Conservation (phyloP, 192 early-diverging fungal species). For the Lunasporangiospora selenospora region DNA sequence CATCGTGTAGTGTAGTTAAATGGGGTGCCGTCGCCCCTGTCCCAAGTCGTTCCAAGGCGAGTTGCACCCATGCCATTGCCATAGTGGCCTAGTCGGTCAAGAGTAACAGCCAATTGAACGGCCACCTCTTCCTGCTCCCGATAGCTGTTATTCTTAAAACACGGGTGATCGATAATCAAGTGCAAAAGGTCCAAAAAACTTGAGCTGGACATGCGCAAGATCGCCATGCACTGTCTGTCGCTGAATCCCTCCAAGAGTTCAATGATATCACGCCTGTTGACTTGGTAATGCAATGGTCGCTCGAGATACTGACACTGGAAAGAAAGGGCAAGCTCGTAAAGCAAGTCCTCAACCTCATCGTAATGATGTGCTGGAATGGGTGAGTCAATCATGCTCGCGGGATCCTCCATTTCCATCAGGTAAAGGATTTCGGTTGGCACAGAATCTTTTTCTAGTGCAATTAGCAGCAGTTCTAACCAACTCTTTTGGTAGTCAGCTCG, state of each 20-base stretch:
- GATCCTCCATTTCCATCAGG: too few species aligned
- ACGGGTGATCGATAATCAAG: background rate
- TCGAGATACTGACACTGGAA: background rate
- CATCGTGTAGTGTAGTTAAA: background rate
- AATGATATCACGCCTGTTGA: background rate
- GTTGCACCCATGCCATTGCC: background rate
- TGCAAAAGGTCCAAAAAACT: background rate
- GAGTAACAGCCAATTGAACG: constrained; percentile 6
- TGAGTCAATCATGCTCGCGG: too few species aligned
- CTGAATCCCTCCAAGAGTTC: background rate
- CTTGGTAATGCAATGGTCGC: background rate
- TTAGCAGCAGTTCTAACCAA: too few species aligned
- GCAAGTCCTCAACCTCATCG: too few species aligned
- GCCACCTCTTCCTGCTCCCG: constrained; percentile 1
- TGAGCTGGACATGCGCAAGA: background rate
- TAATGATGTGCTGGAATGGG: too few species aligned
- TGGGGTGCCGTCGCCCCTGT: background rate
- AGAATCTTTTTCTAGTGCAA: too few species aligned
- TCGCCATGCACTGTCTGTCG: background rate
- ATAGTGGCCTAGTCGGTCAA: constrained; percentile 8
- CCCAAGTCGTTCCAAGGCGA: background rate
- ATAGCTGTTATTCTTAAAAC: background rate
- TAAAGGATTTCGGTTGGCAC: too few species aligned
- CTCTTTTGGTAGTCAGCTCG: too few species aligned
- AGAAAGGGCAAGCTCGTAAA: constrained; percentile 1